These are phyloP conservation scores for Dioscorea dumetorum DNA, from an alignment of 106 monocot genomes.

Conservation along the genomic window DNA sequence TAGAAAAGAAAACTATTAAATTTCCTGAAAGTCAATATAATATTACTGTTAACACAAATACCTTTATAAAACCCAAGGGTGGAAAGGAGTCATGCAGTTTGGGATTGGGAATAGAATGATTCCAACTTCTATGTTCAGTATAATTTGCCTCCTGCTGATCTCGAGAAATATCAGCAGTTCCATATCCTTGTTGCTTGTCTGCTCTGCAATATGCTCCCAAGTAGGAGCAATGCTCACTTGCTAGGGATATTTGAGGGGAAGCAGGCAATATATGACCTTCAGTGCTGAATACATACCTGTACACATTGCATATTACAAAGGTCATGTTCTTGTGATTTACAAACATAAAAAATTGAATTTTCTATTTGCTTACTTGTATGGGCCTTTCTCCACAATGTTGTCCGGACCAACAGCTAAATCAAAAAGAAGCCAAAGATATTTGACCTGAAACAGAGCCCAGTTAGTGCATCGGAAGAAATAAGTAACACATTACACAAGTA, in stretches of 20 bases:
- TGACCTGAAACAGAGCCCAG: slow-evolving; percentile 54
- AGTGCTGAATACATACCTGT: slow-evolving; percentile 93
- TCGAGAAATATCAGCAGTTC: slow-evolving; percentile 2
- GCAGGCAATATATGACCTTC: slow-evolving; percentile 92
- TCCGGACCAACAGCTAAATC: slow-evolving; percentile 92
- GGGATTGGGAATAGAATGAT: neutral
- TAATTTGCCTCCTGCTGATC: slow-evolving; percentile 51
- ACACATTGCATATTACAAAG: neutral
- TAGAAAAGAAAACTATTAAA: too few species aligned
- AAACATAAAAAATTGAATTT: neutral
- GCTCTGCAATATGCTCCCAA: slow-evolving; percentile 78
- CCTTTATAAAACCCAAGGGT: slow-evolving; percentile 54
- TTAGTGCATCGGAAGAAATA: slow-evolving; percentile 5
- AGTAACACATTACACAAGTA: neutral
- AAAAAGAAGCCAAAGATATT: slow-evolving; percentile 99
- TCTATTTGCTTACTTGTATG: slow-evolving; percentile 62
- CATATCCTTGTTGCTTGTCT: slow-evolving; percentile 20
- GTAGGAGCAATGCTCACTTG: slow-evolving; percentile 81
- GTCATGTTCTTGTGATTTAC: neutral
- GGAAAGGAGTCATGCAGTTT: slow-evolving; percentile 23
- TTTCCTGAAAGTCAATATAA: neutral
- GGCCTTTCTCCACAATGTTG: slow-evolving; percentile 94
- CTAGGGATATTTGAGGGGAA: slow-evolving; percentile 83
- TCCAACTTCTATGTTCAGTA: slow-evolving; percentile 14
- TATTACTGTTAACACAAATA: slow-evolving; percentile 5